Base-by-base conservation (phyloP, 768 basidiomycete genomes). In the Kwoniella heveanensis region DNA sequence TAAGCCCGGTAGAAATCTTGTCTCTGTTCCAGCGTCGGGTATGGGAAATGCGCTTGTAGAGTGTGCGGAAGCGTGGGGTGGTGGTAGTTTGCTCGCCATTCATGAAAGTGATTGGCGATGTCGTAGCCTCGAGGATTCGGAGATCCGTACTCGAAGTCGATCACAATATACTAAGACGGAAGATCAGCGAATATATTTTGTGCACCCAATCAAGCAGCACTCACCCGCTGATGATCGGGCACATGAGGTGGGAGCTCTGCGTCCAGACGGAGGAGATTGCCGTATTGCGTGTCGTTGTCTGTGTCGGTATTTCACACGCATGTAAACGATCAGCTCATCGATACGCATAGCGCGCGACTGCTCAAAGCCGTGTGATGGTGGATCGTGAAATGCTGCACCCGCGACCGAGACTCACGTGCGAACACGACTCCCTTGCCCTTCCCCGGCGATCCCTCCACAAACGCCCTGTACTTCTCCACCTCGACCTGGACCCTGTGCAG, bases 211-310 rank as follows among this genome's bases (percentile, higher is more conserved):
- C n/a, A n/a, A n/a, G n/a, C n/a, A n/a, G n/a, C n/a, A 79, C 83
- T 67, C 69, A 91, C 90, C 83, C 90, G 87, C 60, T 87, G 87
- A 78, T 94, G 91, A 54, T 88, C 87, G 24, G 89, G 86, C 25
- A 82, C 74, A n/a, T 84, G 84, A 58, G 85, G 83, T 0, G 77
- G 70, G 0, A 77, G 52, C n/a, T 69, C 58, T 49, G 82, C 82
- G 54, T 84, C 87, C 71, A 96, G 83, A 72, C 86, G 83, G 62
- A 98, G 82, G 22, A 98, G 80, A 80, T 99, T 99, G 52, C 94
- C 95, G 76, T 92, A 94, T 81, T 98, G 96, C 8, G 92, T 84
- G 79, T 98, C 96, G 77, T 97, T 99, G 81, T 99, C 95, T 63
- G 90, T n/a, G n/a, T n/a, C 10, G 25, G 61, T 15, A 57, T 12